A percentile compares a stretch with the other conserved stretches of the same genome.
phyloP scores from a whole-genome alignment of 805 yeast genomes.

The Phaffomyces antillensis region DNA sequence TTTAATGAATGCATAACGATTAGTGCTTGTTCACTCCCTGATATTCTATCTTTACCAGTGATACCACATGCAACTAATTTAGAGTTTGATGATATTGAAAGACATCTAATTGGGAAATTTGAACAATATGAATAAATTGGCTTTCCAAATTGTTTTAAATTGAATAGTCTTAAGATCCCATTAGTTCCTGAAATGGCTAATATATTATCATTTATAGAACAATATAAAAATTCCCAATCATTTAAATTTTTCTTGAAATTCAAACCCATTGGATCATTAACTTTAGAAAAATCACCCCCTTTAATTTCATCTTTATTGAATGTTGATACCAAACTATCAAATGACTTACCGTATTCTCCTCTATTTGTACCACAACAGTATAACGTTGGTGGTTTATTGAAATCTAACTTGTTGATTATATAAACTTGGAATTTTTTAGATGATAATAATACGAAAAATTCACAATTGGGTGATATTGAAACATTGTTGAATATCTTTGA shows the following conservation, averaged over 20 bases:
- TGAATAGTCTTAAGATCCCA: conserved; percentile 64
- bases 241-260: conserved; percentile 25
- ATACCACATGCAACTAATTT: conserved; percentile 70
- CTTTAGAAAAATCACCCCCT: conserved; percentile 11
- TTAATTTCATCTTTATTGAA: conserved; percentile 7
- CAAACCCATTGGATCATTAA: conserved; percentile 7
- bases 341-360: conserved; percentile 58
- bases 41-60: conserved; percentile 66
- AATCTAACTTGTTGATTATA: conserved; percentile 31
- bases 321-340: conserved; percentile 31
- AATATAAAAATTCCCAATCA: conserved; percentile 54
- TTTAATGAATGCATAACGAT: conserved; percentile 47
- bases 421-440: conserved; percentile 73
- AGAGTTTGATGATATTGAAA: conserved; percentile 62
- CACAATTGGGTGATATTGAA: conserved; percentile 56
- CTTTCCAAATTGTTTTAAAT: conserved; percentile 47
- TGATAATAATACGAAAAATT: conserved; percentile 56
- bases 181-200: conserved; percentile 63
- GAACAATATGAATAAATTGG: conserved; percentile 64
- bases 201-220: conserved; percentile 49
- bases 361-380: conserved; percentile 61
- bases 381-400: conserved; percentile 44
- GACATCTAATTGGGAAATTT: conserved; percentile 71
- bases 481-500: conserved; percentile 47
- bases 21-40: conserved; percentile 70